Conservation (phyloP, 257 asterid species). For the Gentiana macrophylla region DNA sequence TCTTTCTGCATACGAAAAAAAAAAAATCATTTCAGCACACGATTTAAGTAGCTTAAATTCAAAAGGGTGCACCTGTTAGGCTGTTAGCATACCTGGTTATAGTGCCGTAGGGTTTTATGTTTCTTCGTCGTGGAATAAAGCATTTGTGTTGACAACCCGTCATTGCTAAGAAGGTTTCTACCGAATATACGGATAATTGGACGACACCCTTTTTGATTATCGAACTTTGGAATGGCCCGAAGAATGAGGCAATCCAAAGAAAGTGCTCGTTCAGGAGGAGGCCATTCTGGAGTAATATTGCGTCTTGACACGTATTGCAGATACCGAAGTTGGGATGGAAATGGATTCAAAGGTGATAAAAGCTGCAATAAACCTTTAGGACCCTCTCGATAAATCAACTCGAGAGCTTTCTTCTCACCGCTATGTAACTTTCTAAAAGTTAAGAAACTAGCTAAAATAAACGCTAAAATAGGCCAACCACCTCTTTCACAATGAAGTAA, state of each 20-base stretch:
- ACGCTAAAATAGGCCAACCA: conserved; percentile 84
- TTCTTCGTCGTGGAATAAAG: conserved; percentile 79
- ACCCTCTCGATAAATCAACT: conserved; percentile 88
- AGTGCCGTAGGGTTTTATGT: conserved; percentile 76
- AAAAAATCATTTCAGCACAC: background rate
- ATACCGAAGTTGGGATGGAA: conserved; percentile 94
- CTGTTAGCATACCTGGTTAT: conserved; percentile 47
- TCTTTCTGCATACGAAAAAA: conserved; percentile 59
- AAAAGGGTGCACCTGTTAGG: background rate
- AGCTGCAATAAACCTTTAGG: conserved; percentile 86
- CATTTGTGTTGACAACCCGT: conserved; percentile 92
- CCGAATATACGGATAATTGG: conserved; percentile 88
- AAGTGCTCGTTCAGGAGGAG: conserved; percentile 90
- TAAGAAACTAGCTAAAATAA: conserved; percentile 79
- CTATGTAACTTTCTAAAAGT: conserved; percentile 75
- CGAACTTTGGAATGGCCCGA: conserved; percentile 79
- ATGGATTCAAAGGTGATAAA: conserved; percentile 83
- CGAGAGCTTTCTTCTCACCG: conserved; percentile 76
- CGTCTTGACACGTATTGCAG: conserved; percentile 86
- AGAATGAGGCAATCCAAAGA: conserved; percentile 93
- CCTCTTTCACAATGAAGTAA: conserved; percentile 96
- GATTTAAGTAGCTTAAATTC: conserved; percentile 1
- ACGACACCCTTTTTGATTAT: conserved; percentile 85
- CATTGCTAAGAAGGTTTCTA: conserved; percentile 85
- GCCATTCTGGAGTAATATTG: conserved; percentile 86